phyloP scores from a whole-genome alignment of 75 land plant genomes.

The Adiantum capillusveneris region DNA sequence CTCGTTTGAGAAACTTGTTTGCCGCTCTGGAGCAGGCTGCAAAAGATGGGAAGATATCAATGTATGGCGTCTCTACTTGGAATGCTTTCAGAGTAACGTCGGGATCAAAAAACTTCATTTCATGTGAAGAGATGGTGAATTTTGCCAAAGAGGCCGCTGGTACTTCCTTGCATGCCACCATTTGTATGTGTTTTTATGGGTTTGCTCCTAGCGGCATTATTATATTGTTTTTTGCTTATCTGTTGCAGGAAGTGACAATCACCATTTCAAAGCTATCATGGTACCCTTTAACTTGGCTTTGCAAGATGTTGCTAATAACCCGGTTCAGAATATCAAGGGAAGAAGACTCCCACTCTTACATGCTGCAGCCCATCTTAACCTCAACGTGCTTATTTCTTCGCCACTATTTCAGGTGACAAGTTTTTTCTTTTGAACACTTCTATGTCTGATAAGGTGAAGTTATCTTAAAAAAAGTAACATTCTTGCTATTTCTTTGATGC shows the following conservation, averaged over 20 bases:
- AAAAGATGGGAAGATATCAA: constrained; percentile 8
- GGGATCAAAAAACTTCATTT: constrained; percentile 10
- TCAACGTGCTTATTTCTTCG: constrained; percentile 17
- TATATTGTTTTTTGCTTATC: background rate
- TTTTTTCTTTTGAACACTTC: background rate
- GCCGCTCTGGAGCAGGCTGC: constrained; percentile 8
- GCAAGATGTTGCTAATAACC: constrained; percentile 13
- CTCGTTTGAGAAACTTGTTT: constrained; percentile 2
- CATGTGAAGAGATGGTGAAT: constrained; percentile 17
- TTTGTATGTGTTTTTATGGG: background rate
- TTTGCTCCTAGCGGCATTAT: no score
- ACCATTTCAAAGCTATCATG: constrained; percentile 26
- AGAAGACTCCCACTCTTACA: constrained; percentile 14
- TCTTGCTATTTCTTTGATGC: background rate
- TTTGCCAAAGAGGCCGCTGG: constrained; percentile 23
- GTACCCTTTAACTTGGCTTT: constrained; percentile 19
- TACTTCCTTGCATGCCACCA: background rate
- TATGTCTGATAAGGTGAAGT: no score
- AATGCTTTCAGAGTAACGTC: constrained; percentile 18
- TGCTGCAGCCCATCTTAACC: constrained; percentile 17
- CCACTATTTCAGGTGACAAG: constrained; percentile 19
- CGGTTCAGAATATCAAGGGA: constrained; percentile 15
- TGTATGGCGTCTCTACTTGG: constrained; percentile 26
- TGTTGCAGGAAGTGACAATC: constrained; percentile 22
- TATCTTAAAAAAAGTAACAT: no score